These are phyloP conservation scores for Canna indica DNA, from an alignment of 176 grass and related monocot species.

Conservation along the genomic window DNA sequence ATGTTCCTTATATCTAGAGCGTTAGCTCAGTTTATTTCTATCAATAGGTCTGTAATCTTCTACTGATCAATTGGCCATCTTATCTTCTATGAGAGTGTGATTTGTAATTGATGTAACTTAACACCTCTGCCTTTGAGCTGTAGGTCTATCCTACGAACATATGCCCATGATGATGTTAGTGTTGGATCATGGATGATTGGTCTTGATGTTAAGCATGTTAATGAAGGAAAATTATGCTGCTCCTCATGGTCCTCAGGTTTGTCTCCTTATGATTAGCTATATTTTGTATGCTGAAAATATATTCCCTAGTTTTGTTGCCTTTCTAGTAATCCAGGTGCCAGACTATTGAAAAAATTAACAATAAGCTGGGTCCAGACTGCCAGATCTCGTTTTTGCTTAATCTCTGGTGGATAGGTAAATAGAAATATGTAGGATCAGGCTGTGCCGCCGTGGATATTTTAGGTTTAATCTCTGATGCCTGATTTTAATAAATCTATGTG, in stretches of 20 bases:
- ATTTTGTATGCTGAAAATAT: neutral
- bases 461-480: no score
- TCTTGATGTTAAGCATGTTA: constrained; percentile 85
- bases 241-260: constrained; percentile 93
- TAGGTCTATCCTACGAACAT: constrained; percentile 73
- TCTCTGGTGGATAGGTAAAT: no score
- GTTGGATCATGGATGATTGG: constrained; percentile 95
- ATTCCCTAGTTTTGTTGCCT: neutral
- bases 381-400: neutral
- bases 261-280: neutral
- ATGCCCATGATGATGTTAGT: constrained; percentile 99
- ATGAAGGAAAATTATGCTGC: constrained; percentile 91
- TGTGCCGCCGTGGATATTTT: no score
- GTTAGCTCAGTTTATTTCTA: constrained; percentile 93
- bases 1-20: constrained; percentile 90
- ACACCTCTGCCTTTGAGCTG: constrained; percentile 5
- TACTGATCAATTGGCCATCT: neutral
- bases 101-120: neutral
- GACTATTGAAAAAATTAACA: neutral
- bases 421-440: no score
- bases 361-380: no score
- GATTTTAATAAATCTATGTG: no score
- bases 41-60: constrained; percentile 58
- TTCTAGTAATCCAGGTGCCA: neutral
- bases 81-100: neutral